Base-by-base conservation (phyloP, 2,329 filamentous ascomycete species). In the Gaeumannomyces sp. region DNA sequence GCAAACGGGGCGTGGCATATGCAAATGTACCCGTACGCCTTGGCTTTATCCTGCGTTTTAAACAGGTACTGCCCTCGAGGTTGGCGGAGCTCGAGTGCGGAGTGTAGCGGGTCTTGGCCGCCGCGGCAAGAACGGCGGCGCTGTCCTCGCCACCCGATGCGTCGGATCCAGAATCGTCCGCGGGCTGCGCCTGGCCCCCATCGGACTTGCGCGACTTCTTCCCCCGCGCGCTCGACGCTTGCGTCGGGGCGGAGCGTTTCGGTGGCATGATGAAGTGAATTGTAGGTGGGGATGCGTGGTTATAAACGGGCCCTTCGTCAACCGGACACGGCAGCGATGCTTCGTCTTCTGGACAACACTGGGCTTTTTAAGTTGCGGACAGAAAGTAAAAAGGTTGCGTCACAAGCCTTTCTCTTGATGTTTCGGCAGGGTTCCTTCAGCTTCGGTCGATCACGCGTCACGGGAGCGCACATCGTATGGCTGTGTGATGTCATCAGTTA, bases 21-120 rank as follows among this genome's bases (percentile, higher is more conserved):
- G 62, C 71, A 74, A 16, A 72, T 65, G 66, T 67, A 75, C 58
- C 69, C 64, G 62, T 73, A 75, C 19, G 70, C 70, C 65, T 70
- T 69, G 22, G 70, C 64, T 14, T 71, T 67, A 53, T 75, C 68
- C 59, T 71, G 67, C 64, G 68, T 71, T 6, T 59, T 64, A 1
- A 62, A 67, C 61, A 71, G 70, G 63, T 75, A 76, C 22, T 70
- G 67, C 5, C 64, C 64, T 76, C 75, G 22, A 71, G 69, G 65
- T 77, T 77, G 38, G 69, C 72, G 6, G 76, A 77, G 31, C 64
- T 75, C 7, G 75, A 78, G 38, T 50, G 19, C 19, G 38, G 16
- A 4, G 16, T 50, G 38, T 50, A 50, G 38, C 38, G 38, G 4
- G 38, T 13, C 38, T 50, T 22, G 16, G 19, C 38, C 38, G 16